phyloP scores from a whole-genome alignment of 305 asterid species.

The Lippia alba region DNA sequence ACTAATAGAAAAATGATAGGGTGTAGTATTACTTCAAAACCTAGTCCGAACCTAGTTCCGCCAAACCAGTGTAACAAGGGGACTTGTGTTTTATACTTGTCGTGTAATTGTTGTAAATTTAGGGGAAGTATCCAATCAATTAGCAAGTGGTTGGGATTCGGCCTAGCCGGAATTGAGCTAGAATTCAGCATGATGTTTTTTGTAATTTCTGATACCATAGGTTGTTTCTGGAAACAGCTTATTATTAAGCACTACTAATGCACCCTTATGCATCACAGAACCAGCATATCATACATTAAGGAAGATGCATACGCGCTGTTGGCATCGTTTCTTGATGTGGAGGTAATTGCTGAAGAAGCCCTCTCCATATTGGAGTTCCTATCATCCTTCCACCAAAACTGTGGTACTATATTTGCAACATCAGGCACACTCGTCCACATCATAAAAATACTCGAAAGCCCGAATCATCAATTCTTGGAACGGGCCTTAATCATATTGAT shows the following conservation, averaged over 20 bases:
- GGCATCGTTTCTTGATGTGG: slow-evolving; percentile 59
- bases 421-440: slow-evolving; percentile 50
- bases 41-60: no score
- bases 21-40: no score
- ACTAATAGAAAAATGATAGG: no score
- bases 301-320: slow-evolving; percentile 51
- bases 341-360: slow-evolving; percentile 45
- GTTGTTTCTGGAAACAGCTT: no score
- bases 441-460: slow-evolving; percentile 49
- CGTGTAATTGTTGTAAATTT: no score
- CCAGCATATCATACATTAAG: slow-evolving; percentile 39
- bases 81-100: no score
- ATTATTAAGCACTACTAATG: not conserved
- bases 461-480: slow-evolving; percentile 45
- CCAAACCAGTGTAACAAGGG: no score
- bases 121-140: no score
- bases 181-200: no score
- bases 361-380: slow-evolving; percentile 45
- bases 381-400: slow-evolving; percentile 43
- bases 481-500: slow-evolving; percentile 46
- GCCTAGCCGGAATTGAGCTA: no score
- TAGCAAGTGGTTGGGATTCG: no score
- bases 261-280: slow-evolving; percentile 32
- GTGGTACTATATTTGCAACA: slow-evolving; percentile 39
- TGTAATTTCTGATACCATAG: no score